These are phyloP conservation scores for Fragaria iinumae DNA, from an alignment of 306 rosid species.

Conservation along the genomic window DNA sequence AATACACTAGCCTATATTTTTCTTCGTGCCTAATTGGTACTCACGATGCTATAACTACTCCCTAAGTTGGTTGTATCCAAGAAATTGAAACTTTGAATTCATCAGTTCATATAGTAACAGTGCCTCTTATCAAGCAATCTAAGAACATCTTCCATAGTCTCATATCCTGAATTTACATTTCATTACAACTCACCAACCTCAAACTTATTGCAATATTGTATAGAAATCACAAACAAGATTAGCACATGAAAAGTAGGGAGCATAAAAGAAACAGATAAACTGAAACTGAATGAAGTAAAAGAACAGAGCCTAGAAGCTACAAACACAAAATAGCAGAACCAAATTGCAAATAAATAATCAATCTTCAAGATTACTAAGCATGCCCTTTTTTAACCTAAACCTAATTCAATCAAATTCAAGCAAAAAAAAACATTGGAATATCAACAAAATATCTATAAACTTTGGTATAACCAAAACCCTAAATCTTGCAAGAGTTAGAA, in stretches of 20 bases:
- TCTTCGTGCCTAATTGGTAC: background rate
- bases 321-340: no score
- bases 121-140: background rate
- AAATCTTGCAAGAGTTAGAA: slow-evolving; percentile 1
- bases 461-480: background rate
- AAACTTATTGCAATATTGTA: background rate
- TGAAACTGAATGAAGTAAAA: background rate
- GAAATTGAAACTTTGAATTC: background rate
- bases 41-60: background rate
- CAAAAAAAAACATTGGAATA: background rate
- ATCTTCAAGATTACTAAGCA: background rate
- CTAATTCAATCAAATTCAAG: background rate
- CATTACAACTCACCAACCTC: background rate
- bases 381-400: background rate
- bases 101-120: background rate
- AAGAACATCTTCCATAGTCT: background rate
- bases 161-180: background rate
- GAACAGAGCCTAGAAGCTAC: background rate
- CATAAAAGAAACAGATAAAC: background rate
- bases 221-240: background rate
- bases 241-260: background rate
- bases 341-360: background rate
- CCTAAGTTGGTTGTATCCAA: background rate
- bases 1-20: background rate
- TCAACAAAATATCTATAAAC: background rate